Conservation (phyloP, 306 rosid species). For the Vicia villosa region DNA sequence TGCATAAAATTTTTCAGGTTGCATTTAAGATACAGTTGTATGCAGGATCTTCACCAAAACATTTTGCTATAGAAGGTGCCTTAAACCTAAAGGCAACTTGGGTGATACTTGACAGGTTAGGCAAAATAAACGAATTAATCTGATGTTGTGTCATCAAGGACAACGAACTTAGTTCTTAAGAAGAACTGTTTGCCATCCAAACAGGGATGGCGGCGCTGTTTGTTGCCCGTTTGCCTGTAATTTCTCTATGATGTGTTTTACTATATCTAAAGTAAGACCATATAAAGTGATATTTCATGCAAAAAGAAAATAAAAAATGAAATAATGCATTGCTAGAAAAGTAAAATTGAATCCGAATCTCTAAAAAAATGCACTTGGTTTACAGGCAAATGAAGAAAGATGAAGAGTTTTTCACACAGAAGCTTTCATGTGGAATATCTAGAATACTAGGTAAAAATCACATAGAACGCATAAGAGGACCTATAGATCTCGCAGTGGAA, state of each 20-base stretch:
- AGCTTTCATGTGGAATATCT: constrained; percentile 63
- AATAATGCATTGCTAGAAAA: too few species aligned
- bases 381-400: constrained; percentile 76
- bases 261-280: constrained; percentile 2
- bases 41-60: constrained; percentile 52
- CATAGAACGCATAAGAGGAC: constrained; percentile 55
- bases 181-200: too few species aligned
- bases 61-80: constrained; percentile 51
- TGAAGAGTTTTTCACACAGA: constrained; percentile 51
- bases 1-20: constrained; percentile 55
- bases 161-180: too few species aligned
- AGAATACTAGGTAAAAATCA: constrained; percentile 51
- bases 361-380: constrained; percentile 19
- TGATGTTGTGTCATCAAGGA: too few species aligned
- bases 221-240: too few species aligned
- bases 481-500: constrained; percentile 33
- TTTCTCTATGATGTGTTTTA: constrained; percentile 20
- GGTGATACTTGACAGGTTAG: constrained; percentile 80
- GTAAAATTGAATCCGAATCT: too few species aligned
- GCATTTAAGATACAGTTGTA: constrained; percentile 50
- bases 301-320: too few species aligned
- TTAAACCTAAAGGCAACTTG: constrained; percentile 57
- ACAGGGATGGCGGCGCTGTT: too few species aligned
- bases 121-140: constrained; percentile 20
- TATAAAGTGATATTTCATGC: constrained; percentile 3